Base-by-base conservation (phyloP, 345 rosid species). In the Chamaenerion angustifolium region DNA sequence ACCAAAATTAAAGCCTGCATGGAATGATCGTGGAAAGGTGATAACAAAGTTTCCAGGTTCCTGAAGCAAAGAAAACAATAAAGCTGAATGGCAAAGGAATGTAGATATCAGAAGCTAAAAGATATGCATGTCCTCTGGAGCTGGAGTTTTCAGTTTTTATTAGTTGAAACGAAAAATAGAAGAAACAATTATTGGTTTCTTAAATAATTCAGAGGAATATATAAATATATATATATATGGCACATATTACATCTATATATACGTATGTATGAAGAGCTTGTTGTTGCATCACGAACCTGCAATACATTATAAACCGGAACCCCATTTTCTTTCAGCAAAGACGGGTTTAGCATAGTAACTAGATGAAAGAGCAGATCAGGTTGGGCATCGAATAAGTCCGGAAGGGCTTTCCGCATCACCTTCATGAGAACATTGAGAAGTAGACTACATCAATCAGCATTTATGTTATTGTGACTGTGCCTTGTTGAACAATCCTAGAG, bases 1-100 rank as follows among this genome's bases (percentile, higher is more conserved):
- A 90, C 98, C 98, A 64, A 86, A 81, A 71, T 90, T 90, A 79
- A 90, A 90, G 62, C 98, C 98, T 51, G 76, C 88, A 61, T 86
- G 95, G 66, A 74, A 90, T 48, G 98, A 85, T 64, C 83, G 79
- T 63, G 98, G 98, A 69, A 90, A 90, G 25, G 98, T 86, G 76
- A 85, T 80, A 61, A 90, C 94, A 66, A 90, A 90, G 66, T 79
- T 79, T 69, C 98, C 95, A 60, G 95, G 94, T 73, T 90, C 95
- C 98, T 90, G 66, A 43, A 55, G 67, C 55, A 65, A 42, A 62
- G 50, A 50, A 75, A 25, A 51, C 61, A 49, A 46, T 48, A 17
- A 54, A 50, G 53, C 16, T 49, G 37, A 31, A 31, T 31, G 37
- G 37, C 37, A 31, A 31, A 31, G 37, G 37, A 31, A 31, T 31